A percentile compares a stretch with the other conserved stretches of the same genome.
Conservation (phyloP, 1,284 basidiomycete genomes). For the Ceratobasidium theobromae region DNA sequence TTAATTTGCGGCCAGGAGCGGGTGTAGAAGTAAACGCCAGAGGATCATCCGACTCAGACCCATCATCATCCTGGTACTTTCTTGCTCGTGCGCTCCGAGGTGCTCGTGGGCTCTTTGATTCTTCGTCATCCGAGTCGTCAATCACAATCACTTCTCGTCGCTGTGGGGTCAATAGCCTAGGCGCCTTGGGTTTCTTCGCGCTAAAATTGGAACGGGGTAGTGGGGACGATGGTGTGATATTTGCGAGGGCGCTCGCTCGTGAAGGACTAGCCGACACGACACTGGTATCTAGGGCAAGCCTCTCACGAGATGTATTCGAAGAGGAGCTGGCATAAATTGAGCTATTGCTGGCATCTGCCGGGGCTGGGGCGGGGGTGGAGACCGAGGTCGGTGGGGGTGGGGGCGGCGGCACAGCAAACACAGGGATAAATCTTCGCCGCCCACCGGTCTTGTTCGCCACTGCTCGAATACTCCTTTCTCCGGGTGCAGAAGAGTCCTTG, state of each 20-base stretch:
- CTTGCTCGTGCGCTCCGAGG: not conserved
- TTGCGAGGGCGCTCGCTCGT: not conserved
- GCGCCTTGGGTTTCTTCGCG: conserved; percentile 21
- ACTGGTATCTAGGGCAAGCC: not conserved
- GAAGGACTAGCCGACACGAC: not conserved
- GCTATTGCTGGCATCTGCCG: not conserved
- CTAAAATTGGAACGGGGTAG: conserved; percentile 22
- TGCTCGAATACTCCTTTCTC: conserved; percentile 26
- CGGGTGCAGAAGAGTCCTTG: not conserved
- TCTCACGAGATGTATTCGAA: not conserved
- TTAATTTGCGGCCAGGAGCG: not conserved
- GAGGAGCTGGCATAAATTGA: not conserved
- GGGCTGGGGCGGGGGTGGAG: not conserved
- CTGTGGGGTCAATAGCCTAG: conserved; percentile 13
- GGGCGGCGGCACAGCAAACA: conserved; percentile 10
- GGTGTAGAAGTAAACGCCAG: conserved; percentile 23
- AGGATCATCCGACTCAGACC: conserved; percentile 20
- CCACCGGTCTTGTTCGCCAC: not conserved
- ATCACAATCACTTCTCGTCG: conserved; percentile 22
- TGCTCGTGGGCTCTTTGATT: not conserved
- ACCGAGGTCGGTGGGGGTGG: not conserved
- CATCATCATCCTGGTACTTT: not conserved
- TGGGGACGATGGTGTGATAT: conserved; percentile 16
- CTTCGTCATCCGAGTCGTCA: conserved; percentile 23
- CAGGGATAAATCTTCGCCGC: conserved; percentile 10